Conservation (phyloP, 352 stramenopile species). For the Globisporangium nunn region DNA sequence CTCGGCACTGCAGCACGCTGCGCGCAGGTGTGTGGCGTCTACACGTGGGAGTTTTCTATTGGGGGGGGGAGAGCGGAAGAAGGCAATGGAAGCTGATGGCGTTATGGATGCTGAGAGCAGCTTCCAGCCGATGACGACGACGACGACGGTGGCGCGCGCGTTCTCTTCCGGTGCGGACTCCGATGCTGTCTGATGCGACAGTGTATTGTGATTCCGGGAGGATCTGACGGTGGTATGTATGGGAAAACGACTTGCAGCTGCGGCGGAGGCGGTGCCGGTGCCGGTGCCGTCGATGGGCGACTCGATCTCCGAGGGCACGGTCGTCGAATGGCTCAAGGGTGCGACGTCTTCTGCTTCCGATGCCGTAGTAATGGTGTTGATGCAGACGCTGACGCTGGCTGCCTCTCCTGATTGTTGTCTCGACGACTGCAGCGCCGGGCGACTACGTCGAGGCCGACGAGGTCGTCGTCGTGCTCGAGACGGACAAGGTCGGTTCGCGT, state of each 20-base stretch:
- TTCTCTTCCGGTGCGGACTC: constrained; percentile 42
- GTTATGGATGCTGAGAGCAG: constrained; percentile 7
- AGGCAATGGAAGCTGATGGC: not conserved
- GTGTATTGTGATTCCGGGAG: too few species aligned
- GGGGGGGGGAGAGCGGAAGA: too few species aligned
- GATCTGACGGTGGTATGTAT: not conserved
- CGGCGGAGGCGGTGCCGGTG: constrained; percentile 39
- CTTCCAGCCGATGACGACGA: constrained; percentile 16
- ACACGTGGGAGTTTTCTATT: not conserved
- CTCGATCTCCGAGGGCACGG: constrained; percentile 97
- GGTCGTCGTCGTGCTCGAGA: constrained; percentile 97
- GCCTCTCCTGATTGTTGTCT: not conserved
- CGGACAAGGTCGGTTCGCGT: constrained; percentile 91
- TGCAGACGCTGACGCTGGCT: too few species aligned
- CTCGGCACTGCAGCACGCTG: constrained; percentile 20
- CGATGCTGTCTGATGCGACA: not conserved
- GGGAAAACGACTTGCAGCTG: constrained; percentile 12
- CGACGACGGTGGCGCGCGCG: constrained; percentile 20
- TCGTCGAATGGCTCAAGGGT: constrained; percentile 95
- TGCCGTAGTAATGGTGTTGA: too few species aligned
- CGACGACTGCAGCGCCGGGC: constrained; percentile 50
- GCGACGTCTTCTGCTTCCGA: too few species aligned
- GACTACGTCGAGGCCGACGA: constrained; percentile 94
- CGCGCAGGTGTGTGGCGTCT: constrained; percentile 5
- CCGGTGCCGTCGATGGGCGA: constrained; percentile 89